A percentile compares a stretch with the other conserved stretches of the same genome.
phyloP scores from a whole-genome alignment of 1,139 yeast species.

The Trichomonascaceae sp. region DNA sequence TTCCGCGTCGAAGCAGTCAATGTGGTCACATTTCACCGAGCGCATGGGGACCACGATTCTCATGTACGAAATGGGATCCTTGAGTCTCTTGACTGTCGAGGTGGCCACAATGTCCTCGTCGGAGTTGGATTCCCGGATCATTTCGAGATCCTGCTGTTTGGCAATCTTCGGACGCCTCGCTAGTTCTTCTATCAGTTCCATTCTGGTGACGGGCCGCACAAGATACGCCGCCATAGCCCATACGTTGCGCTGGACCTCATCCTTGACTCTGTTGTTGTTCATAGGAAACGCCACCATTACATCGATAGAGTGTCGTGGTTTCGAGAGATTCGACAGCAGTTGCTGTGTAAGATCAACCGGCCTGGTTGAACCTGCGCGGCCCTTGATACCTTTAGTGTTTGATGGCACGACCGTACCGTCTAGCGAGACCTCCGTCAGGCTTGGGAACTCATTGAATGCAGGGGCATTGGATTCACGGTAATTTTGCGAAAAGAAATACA shows the following conservation, averaged over 20 bases:
- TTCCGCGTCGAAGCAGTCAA: constrained; percentile 31
- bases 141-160: constrained; percentile 16
- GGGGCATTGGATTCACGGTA: constrained; percentile 5
- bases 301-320: constrained; percentile 14
- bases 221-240: constrained; percentile 20
- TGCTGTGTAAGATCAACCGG: constrained; percentile 27
- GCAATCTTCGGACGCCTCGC: constrained; percentile 19
- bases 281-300: constrained; percentile 12
- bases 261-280: constrained; percentile 5
- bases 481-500: constrained; percentile 11
- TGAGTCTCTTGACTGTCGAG: constrained; percentile 24
- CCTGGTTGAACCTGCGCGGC: constrained; percentile 26
- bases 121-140: constrained; percentile 15
- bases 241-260: constrained; percentile 6
- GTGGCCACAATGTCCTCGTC: constrained; percentile 30
- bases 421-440: constrained; percentile 12
- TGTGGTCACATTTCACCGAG: constrained; percentile 27
- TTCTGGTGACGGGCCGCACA: constrained; percentile 14
- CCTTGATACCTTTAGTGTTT: constrained; percentile 26
- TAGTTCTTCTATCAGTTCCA: constrained; percentile 18
- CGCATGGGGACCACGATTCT: constrained; percentile 28
- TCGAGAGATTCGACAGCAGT: constrained; percentile 3
- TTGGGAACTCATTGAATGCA: constrained; percentile 14
- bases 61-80: constrained; percentile 27
- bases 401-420: constrained; percentile 15